Evolutionary conservation across 768 basidiomycete genomes (phyloP).

Genomic region (Cystobasidium tubakii): DNA sequence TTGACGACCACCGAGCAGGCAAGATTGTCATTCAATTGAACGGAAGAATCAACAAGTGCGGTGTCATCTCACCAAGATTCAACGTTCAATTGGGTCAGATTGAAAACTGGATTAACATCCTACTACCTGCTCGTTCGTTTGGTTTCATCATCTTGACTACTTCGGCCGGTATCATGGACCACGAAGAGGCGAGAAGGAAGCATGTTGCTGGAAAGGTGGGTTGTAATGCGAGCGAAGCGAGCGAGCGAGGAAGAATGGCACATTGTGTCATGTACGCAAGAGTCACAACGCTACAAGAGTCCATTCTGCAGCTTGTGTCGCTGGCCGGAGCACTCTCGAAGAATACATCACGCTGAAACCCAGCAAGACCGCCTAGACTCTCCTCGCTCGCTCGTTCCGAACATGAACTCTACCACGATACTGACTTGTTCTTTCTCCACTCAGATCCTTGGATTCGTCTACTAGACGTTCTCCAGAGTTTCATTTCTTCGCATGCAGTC

Average conservation of each 20-base stretch:
- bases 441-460: slow-evolving; percentile 37
- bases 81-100: slow-evolving; percentile 90
- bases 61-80: slow-evolving; percentile 89
- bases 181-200: slow-evolving; percentile 97
- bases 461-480: slow-evolving; percentile 17
- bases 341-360: too few relatives aligned
- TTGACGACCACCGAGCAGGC: slow-evolving; percentile 96
- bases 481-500: not conserved
- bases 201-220: slow-evolving; percentile 90
- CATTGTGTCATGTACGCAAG: too few relatives aligned
- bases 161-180: slow-evolving; percentile 95
- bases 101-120: slow-evolving; percentile 91
- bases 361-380: not conserved
- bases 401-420: not conserved
- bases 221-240: slow-evolving; percentile 39
- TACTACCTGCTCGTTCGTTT: slow-evolving; percentile 92
- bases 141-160: slow-evolving; percentile 96
- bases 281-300: too few relatives aligned
- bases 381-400: not conserved
- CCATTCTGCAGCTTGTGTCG: too few relatives aligned
- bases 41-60: slow-evolving; percentile 97
- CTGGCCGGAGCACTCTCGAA: too few relatives aligned
- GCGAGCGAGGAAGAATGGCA: not conserved
- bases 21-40: slow-evolving; percentile 98
- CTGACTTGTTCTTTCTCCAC: not conserved